Base-by-base conservation (phyloP, 2,329 filamentous ascomycete genomes). In the Alternaria sp. region DNA sequence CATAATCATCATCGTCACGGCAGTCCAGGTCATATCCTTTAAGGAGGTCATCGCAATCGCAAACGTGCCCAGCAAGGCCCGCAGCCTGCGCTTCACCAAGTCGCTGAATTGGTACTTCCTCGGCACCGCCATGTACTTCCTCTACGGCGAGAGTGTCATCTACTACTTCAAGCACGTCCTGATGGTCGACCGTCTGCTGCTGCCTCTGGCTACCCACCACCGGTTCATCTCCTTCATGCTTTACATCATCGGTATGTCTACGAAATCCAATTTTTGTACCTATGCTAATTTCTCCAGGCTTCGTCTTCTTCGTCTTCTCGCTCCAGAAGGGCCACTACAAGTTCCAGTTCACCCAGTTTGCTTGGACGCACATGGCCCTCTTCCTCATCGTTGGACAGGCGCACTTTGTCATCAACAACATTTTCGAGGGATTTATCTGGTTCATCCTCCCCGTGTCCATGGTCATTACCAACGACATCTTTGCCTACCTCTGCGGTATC, bases 111-210 rank as follows among this genome's bases (percentile, higher is more conserved):
- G 96, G 96, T 99, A 99, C 82, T 99, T 97, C 85, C 87, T 99
- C 58, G 96, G 94, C n/a, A 93, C 92, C 25, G 97, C 95, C 71
- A 98, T 99, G 95, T 99, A 99, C 85, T 99, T 97, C 74, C 86
- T 99, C 55, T 99, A 99, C 79, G 96, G 96, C 77, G 96, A 99
- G 83, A 97, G 93, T 75, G 95, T 99, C 77, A 97, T 99, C 76
- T 99, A 99, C 84, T 99, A 99, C 83, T 99, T 99, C 84, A 99
- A 99, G 87, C 96, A 99, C 79, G 95, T 99, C 71, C 90, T 99
- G 46, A 84, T 99, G 63, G 94, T 99, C 49, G 96, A 99, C 82
- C 93, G 92, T 81, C 92, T 98, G 49, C 85, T 99, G 65, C 85
- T 97, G 61, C 96, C 96, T 9, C 89, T 99, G 78, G 94, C 96